Evolutionary conservation across 345 rosid species (phyloP).

Genomic region (Moringa oleifera): DNA sequence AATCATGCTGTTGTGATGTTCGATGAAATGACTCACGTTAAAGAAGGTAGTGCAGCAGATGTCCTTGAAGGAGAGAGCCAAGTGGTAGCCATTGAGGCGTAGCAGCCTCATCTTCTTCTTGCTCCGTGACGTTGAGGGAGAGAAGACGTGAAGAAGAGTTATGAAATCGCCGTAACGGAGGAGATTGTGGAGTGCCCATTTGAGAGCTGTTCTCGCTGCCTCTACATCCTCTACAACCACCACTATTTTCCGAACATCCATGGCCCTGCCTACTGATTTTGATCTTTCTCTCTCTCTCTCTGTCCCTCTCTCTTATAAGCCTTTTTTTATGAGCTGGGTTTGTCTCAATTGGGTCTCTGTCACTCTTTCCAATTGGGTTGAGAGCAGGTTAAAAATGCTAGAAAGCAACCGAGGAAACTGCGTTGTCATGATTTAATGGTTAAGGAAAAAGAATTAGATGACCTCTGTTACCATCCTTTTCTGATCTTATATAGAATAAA

Average conservation of each 20-base stretch:
- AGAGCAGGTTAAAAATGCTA: too few relatives aligned
- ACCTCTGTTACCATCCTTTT: too few relatives aligned
- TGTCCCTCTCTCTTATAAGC: too few relatives aligned
- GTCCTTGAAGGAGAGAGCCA: constrained; percentile 58
- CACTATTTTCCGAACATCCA: constrained; percentile 26
- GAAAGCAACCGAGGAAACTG: too few relatives aligned
- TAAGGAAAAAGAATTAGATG: too few relatives aligned
- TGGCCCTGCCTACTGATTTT: too few relatives aligned
- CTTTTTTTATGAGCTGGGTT: too few relatives aligned
- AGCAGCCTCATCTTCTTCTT: constrained; percentile 41
- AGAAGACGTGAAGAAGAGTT: constrained; percentile 55
- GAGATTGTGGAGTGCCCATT: constrained; percentile 55
- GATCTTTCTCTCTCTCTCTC: neutral
- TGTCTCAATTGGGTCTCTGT: too few relatives aligned
- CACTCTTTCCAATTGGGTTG: too few relatives aligned
- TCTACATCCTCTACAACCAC: constrained; percentile 56
- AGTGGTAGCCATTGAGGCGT: constrained; percentile 42
- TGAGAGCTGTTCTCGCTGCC: constrained; percentile 43
- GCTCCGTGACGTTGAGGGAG: constrained; percentile 23
- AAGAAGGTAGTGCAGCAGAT: constrained; percentile 42
- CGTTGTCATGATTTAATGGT: too few relatives aligned
- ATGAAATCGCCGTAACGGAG: constrained; percentile 47
- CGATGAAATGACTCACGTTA: constrained; percentile 24
- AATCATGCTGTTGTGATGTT: too few relatives aligned
- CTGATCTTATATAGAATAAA: too few relatives aligned